Percentiles rank a stretch among this genome's conserved stretches.
Evolutionary conservation across 768 basidiomycete genomes (phyloP).

Genomic region (Cubamyces sp.): DNA sequence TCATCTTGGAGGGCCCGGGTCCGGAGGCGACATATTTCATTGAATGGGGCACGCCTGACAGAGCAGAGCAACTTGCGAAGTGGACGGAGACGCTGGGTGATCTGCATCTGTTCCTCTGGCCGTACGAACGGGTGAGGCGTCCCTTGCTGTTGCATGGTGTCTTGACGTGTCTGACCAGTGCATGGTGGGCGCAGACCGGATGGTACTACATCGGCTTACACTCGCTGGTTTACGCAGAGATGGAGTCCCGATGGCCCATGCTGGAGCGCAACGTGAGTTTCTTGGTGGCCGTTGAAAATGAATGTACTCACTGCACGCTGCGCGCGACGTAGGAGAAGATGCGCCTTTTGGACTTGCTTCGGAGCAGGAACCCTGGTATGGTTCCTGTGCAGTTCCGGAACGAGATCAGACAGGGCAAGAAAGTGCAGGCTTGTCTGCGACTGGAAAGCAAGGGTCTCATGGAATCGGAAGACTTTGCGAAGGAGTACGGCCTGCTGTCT

Average conservation of each 20-base stretch:
- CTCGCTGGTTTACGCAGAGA: constrained; percentile 1
- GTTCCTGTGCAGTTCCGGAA: constrained; percentile 34
- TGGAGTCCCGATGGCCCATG: constrained; percentile 18
- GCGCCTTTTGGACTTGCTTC: constrained; percentile 38
- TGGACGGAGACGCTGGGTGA: constrained; percentile 28
- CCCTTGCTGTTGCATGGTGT: not conserved
- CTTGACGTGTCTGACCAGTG: not conserved
- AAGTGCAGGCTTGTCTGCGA: constrained; percentile 42
- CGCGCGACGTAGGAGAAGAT: constrained; percentile 30
- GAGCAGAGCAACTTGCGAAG: constrained; percentile 38
- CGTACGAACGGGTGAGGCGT: constrained; percentile 45
- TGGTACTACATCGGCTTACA: constrained; percentile 27
- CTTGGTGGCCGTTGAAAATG: not conserved
- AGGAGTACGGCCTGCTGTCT: constrained; percentile 4
- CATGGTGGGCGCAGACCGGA: not conserved
- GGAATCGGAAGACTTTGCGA: constrained; percentile 20
- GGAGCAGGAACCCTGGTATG: constrained; percentile 37
- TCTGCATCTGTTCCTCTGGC: constrained; percentile 57
- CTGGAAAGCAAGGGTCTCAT: constrained; percentile 16
- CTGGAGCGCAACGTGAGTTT: constrained; percentile 12
- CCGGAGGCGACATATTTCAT: constrained; percentile 47
- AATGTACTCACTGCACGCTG: not conserved
- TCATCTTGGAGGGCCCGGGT: constrained; percentile 52
- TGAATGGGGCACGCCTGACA: constrained; percentile 51
- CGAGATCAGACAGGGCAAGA: constrained; percentile 44